phyloP scores from a whole-genome alignment of 805 yeast genomes.

The Lipomyces chichibuensis region DNA sequence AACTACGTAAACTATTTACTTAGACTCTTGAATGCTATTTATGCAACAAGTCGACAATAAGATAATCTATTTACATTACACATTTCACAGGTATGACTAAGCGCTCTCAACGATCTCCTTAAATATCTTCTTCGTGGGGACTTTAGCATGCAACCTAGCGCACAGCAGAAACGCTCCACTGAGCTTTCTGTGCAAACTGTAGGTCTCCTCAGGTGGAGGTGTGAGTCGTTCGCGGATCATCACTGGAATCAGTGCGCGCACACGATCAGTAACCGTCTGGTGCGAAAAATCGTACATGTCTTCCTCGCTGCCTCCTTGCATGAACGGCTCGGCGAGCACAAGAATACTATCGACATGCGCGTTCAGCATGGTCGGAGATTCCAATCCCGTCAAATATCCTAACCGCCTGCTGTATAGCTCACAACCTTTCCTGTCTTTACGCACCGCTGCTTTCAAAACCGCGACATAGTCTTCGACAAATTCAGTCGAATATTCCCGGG shows the following conservation, averaged over 20 bases:
- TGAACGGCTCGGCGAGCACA: constrained; percentile 91
- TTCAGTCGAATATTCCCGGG: constrained; percentile 70
- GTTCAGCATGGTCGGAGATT: constrained; percentile 76
- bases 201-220: constrained; percentile 98
- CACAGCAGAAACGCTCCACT: constrained; percentile 92
- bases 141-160: constrained; percentile 78
- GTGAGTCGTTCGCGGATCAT: constrained; percentile 91
- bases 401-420: constrained; percentile 67
- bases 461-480: constrained; percentile 72
- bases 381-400: constrained; percentile 91
- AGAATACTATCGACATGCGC: constrained; percentile 92
- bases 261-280: constrained; percentile 94
- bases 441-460: constrained; percentile 74
- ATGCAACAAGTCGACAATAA: background rate
- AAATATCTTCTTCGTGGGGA: constrained; percentile 79
- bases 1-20: background rate
- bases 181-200: constrained; percentile 91
- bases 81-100: background rate
- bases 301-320: constrained; percentile 55
- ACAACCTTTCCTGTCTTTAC: constrained; percentile 64
- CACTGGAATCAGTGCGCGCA: constrained; percentile 79
- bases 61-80: background rate
- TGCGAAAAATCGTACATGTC: constrained; percentile 67
- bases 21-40: no score
- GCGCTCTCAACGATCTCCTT: constrained; percentile 65